Base-by-base conservation (phyloP, 495 filamentous ascomycete species). In the Amphirosellinia nigrospora region DNA sequence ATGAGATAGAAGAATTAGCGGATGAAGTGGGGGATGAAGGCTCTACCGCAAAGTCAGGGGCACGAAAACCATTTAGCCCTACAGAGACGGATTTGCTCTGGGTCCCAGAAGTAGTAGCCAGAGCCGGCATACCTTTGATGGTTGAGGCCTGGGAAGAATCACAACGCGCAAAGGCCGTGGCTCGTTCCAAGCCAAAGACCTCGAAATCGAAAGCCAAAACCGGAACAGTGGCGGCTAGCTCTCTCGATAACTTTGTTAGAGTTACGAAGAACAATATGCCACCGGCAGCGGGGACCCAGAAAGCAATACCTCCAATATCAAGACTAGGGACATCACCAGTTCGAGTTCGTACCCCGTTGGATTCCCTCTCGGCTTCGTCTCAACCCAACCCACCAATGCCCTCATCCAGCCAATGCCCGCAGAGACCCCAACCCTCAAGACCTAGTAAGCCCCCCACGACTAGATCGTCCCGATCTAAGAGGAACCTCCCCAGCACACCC, bases 91-190 rank as follows among this genome's bases (percentile, higher is more conserved):
- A 89, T 38, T 77, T 88, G 43, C 74, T 84, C 4, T 99, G 94
- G 94, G 79, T 98, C 7, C 87, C 93, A 13, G 91, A 94, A 73
- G 85, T 86, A 0, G 82, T 92, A 68, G 89, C 89, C 11, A 91
- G 87, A 64, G 75, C 91, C 19, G 91, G 93, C 0, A 84, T 92
- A 60, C 93, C 92, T 23, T 79, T 90, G 15, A 86, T 88, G n/a
- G 89, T 94, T 2, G 85, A 92, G 67, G 89, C 88, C 28, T 99
- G 93, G 89, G 90, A 97, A 71, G 89, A 86, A 23, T 83, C 87
- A 45, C 79, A 82, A 59, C 81, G 87, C 62, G 80, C 84, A 16
- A 91, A 87, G 72, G 68, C 64, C 55, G 66, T 74, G 9, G 59
- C 72, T 66, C 71, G 72, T 28, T 70, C 74, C 19, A 74, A 65